Evolutionary conservation across 371 early-diverging fungal genomes (phyloP), one percentile per base, ranked within the genome.

Genomic region (Actinomortierella ambigua): DNA sequence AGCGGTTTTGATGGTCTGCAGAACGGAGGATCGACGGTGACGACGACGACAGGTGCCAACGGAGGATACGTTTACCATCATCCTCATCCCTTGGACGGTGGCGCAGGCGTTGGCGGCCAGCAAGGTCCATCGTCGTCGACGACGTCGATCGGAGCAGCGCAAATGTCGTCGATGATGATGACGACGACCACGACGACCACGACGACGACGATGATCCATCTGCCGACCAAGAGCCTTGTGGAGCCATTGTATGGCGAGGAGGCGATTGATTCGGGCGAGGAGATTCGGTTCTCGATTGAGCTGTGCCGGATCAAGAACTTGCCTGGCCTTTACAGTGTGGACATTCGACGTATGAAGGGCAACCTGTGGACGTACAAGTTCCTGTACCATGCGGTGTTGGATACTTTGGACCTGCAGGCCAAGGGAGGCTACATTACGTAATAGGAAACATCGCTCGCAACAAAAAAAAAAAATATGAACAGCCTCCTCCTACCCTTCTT

Each of bases 291-390:
- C 77, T 85, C 89, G 43, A 86, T 97, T 15, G 95, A 95, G 77
- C 63, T 97, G 39, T 94, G 95, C 79, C 88, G 86, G 63, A 89
- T 97, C 75, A 92, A 93, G 78, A 95, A 95, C 75, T 73, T 96
- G 56, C 87, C 84, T 43, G 93, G 92, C 26, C 83, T 96, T n/a
- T 93, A 90, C 77, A 91, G 95, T 63, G 95, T 97, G 39, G 93
- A 94, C 68, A 87, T 97, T 71, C 88, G 94, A 67, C 88, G 98
- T 51, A 81, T 92, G 79, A 86, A 90, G 61, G 98, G 98, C 57
- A 95, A 94, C 76, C 85, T 92, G 28, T 97, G 96, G 97, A 85
- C 88, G 0, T 97, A 95, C 85, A 95, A 96, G 83, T 88, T 87
- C 65, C 68, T 97, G 24, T 96, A 96, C 77, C 88, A 95, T 64